Evolutionary conservation across 2,329 filamentous ascomycete genomes (phyloP).

Genomic region (Neonectria punicea): DNA sequence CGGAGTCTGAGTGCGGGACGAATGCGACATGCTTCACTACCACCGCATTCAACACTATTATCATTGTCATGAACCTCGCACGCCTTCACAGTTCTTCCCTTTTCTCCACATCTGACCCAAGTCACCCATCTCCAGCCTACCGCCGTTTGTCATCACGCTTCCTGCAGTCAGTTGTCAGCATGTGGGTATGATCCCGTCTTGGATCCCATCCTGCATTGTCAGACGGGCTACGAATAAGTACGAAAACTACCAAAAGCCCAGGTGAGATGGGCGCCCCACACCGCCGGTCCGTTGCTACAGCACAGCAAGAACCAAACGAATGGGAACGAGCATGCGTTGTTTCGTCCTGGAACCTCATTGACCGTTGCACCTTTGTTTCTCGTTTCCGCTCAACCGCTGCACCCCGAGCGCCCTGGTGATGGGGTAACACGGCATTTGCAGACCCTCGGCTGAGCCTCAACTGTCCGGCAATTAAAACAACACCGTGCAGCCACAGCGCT

Average conservation of each 20-base stretch:
- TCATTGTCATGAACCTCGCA: neutral
- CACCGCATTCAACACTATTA: neutral
- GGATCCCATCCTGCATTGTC: neutral
- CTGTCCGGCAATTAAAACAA: neutral
- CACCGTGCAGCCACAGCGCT: no score
- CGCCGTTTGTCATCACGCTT: neutral
- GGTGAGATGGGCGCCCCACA: neutral
- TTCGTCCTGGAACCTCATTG: conserved; percentile 3
- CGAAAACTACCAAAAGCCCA: neutral
- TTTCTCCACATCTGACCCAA: neutral
- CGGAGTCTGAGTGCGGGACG: neutral
- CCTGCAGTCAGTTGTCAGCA: neutral
- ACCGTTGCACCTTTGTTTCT: conserved; percentile 15
- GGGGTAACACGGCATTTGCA: neutral
- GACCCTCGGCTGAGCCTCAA: neutral
- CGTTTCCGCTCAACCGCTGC: conserved; percentile 12
- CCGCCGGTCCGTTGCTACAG: conserved; percentile 2
- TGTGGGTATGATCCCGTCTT: neutral
- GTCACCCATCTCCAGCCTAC: neutral
- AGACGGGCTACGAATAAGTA: neutral
- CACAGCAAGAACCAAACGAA: neutral
- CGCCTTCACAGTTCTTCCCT: neutral
- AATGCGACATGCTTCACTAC: neutral
- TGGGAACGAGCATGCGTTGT: neutral
- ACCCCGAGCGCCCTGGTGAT: neutral